Percentiles rank a stretch among this genome's conserved stretches.
phyloP scores from a whole-genome alignment of 495 filamentous ascomycete genomes.

The Penicillium malachiteum region DNA sequence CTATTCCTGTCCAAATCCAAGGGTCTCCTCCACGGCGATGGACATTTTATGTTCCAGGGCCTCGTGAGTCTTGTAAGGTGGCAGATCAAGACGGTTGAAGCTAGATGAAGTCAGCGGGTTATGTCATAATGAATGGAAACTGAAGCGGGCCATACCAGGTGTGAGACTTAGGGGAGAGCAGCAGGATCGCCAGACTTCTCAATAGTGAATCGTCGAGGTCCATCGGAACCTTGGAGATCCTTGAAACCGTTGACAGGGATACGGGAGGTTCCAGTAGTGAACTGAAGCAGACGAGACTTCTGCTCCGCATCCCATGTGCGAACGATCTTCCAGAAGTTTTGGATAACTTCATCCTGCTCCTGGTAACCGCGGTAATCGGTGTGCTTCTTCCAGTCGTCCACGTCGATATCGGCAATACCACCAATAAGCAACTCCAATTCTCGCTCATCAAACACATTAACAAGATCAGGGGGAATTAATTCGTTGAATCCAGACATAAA shows the following conservation, averaged over 20 bases:
- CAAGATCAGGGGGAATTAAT: constrained; percentile 90
- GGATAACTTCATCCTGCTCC: constrained; percentile 92
- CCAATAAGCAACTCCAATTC: constrained; percentile 96
- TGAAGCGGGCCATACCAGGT: constrained; percentile 72
- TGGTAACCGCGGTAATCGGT: constrained; percentile 99
- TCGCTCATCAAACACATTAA: constrained; percentile 98
- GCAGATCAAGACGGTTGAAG: constrained; percentile 96
- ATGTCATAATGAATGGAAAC: constrained; percentile 1
- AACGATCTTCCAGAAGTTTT: constrained; percentile 98
- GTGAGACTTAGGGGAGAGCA: constrained; percentile 93
- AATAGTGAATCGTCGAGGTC: constrained; percentile 93
- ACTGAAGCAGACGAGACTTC: constrained; percentile 93
- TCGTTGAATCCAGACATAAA: constrained; percentile 98
- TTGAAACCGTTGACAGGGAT: constrained; percentile 99
- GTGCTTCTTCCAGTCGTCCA: constrained; percentile 99
- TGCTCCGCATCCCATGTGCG: constrained; percentile 97
- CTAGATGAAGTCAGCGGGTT: constrained; percentile 41
- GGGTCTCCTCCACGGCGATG: constrained; percentile 96
- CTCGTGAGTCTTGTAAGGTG: constrained; percentile 87
- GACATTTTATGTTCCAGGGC: constrained; percentile 84
- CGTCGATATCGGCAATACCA: constrained; percentile 98
- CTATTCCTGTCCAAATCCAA: constrained; percentile 98
- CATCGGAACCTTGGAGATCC: constrained; percentile 96
- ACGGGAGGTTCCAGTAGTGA: constrained; percentile 94
- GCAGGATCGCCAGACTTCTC: constrained; percentile 90